Evolutionary conservation across 441 rosid species (phyloP).

Genomic region (Corymbia citriodora): DNA sequence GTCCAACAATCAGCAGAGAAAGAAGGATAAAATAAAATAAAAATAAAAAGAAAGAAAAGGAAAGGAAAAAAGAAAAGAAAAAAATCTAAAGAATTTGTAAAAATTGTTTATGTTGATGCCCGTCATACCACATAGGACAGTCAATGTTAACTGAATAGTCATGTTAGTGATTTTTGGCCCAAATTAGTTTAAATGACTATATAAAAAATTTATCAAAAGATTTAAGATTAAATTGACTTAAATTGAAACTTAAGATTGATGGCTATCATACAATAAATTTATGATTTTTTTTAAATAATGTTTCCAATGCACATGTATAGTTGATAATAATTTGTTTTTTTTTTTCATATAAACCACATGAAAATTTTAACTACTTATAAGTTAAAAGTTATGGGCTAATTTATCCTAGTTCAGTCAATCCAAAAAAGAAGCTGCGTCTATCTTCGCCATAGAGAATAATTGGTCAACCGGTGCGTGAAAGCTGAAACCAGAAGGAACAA

Average conservation of each 20-base stretch:
- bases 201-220: not conserved
- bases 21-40: not conserved
- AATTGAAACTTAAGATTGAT: accelerated
- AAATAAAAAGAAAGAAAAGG: not conserved
- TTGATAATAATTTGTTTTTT: not conserved
- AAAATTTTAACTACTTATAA: not conserved
- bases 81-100: not conserved
- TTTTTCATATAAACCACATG: not conserved
- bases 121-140: accelerated
- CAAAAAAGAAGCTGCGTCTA: not conserved
- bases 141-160: accelerated
- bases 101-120: accelerated
- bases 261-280: accelerated
- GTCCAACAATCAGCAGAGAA: accelerated
- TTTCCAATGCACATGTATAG: not conserved
- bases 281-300: not conserved
- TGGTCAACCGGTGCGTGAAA: not conserved
- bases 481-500: not conserved
- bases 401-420: not conserved
- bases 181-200: not conserved
- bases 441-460: not conserved
- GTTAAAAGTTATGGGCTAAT: not conserved
- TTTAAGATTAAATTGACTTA: not conserved
- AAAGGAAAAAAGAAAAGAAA: not conserved
- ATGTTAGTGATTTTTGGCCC: accelerated